Conservation (phyloP, 257 asterid genomes). For the Fraxinus cuspidata region DNA sequence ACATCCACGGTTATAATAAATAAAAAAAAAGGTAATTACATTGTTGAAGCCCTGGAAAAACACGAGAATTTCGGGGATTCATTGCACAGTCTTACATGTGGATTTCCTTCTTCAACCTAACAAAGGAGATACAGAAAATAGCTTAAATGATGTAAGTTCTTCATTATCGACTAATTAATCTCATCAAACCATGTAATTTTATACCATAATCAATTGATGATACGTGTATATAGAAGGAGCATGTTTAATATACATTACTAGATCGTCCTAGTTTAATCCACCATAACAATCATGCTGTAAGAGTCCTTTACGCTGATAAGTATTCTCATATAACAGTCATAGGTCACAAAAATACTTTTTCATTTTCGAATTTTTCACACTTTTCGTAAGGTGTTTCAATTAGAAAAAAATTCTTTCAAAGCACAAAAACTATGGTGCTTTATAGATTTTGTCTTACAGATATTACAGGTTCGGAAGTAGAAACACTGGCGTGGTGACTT, state of each 20-base stretch:
- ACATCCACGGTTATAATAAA: no score
- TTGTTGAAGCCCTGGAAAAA: conserved; percentile 48
- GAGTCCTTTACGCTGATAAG: no score
- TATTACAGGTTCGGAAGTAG: background rate
- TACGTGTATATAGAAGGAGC: background rate
- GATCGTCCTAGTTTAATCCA: no score
- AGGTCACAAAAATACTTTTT: background rate
- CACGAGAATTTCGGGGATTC: conserved; percentile 44
- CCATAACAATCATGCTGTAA: no score
- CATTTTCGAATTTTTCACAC: background rate
- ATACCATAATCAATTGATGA: background rate
- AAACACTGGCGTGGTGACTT: background rate
- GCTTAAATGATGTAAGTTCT: background rate
- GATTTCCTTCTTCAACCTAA: conserved; percentile 57
- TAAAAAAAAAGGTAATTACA: no score
- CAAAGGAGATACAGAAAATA: background rate
- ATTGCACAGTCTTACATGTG: conserved; percentile 39
- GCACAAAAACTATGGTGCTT: background rate
- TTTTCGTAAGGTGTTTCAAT: no score
- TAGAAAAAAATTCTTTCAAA: background rate
- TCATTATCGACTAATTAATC: background rate
- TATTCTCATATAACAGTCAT: no score
- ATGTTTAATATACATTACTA: no score
- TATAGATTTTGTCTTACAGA: background rate
- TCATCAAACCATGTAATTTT: background rate